These are phyloP conservation scores for Trichoderma gamsii DNA, from an alignment of 495 filamentous ascomycete species.

Conservation along the genomic window DNA sequence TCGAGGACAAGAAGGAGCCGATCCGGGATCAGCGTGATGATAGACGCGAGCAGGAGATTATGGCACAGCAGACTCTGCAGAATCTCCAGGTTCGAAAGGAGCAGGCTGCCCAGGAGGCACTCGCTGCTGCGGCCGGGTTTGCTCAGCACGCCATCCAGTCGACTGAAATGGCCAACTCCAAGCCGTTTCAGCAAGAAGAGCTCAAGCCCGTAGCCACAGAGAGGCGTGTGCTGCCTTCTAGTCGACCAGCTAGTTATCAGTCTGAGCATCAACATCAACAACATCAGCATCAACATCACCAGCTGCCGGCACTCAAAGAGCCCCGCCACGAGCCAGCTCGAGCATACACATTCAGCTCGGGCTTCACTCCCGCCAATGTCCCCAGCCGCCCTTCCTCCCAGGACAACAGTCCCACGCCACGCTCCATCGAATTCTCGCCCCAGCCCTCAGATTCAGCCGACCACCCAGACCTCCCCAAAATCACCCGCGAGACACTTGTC, in stretches of 20 bases:
- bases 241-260: neutral
- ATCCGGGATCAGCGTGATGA: neutral
- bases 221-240: neutral
- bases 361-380: conserved; percentile 28
- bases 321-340: neutral
- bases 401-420: neutral
- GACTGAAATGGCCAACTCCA: neutral
- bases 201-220: neutral
- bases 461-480: conserved; percentile 24
- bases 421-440: neutral
- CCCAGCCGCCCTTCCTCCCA: neutral
- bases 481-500: conserved; percentile 32
- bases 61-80: neutral
- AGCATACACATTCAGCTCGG: neutral
- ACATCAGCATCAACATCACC: too few relatives aligned
- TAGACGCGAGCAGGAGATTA: neutral
- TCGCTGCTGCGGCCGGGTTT: neutral
- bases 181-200: neutral
- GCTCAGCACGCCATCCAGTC: neutral
- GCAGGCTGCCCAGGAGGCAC: conserved; percentile 1
- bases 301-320: neutral
- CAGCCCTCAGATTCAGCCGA: conserved; percentile 7
- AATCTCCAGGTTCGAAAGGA: neutral
- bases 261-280: neutral
- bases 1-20: neutral